Base-by-base conservation (phyloP, 2,329 filamentous ascomycete genomes). In the Esteya vermicola region DNA sequence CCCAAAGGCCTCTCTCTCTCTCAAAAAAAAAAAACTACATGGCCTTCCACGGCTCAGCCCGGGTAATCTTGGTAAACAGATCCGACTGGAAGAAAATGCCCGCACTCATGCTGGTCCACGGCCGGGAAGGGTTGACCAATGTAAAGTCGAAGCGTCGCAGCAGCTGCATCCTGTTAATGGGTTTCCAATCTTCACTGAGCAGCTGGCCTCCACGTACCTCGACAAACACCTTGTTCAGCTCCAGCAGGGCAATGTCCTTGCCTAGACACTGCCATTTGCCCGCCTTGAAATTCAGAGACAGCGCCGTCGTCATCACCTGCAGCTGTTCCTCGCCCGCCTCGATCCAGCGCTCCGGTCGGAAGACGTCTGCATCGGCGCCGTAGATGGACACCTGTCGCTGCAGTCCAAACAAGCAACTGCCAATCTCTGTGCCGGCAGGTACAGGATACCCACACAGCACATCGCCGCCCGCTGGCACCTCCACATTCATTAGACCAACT, bases 321-420 rank as follows among this genome's bases (percentile, higher is more conserved):
- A 36, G 33, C 18, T 48, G 46, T 8, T 48, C 52, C 0, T 41
- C 40, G 13, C 54, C 52, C 1, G 48, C 52, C 35, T 61, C 53
- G 6, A 68, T 43, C 63, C 65, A 69, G 21, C 67, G 53, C 36
- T 65, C 64, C 0, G 65, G 67, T 13, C 60, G 53, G 48, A 63
- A 71, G 0, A 59, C 38, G 18, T 57, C 53, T 3, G 57, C 57
- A 39, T 66, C 61, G 4, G 48, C 38, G 6, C 62, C 60, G 41
- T 57, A 59, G 14, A 59, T 45, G 4, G 10, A 4, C 20, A n/a
- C 20, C n/a, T 16, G 21, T 22, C 28, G 25, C 19, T 23, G 16
- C 13, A 21, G 4, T 6, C 56, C 59, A 44, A 62, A 62, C 3
- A 61, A 53, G 36, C 58, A 62, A 40, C 59, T 57, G 28, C 61